These are phyloP conservation scores for Aspergillus texensis DNA, from an alignment of 2,329 filamentous ascomycete genomes.

Conservation along the genomic window DNA sequence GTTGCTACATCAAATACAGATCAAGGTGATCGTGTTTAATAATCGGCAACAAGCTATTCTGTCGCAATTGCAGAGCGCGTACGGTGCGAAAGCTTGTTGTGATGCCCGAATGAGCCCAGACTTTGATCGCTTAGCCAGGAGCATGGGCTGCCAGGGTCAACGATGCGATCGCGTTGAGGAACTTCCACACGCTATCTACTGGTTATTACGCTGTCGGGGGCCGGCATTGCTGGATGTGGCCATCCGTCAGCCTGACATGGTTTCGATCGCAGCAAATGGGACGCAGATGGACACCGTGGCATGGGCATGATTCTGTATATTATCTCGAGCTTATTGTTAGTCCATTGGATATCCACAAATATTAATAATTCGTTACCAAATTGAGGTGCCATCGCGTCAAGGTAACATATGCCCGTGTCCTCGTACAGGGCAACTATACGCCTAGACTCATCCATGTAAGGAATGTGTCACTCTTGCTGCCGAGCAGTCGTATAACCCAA, in stretches of 20 bases:
- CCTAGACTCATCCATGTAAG: not conserved
- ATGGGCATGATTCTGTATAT: not conserved
- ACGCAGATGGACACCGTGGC: not conserved
- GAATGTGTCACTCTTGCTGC: not conserved
- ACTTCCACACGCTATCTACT: not conserved
- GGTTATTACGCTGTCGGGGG: not conserved
- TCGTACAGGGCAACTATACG: not conserved
- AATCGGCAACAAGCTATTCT: not conserved
- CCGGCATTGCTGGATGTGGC: not conserved
- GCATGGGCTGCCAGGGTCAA: not conserved
- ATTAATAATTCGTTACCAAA: not conserved
- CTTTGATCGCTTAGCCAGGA: not conserved
- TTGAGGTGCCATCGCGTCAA: not conserved
- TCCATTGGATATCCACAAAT: not conserved
- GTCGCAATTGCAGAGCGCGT: not conserved
- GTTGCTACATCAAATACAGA: not conserved
- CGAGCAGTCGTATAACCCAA: not conserved
- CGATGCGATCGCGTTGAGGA: not conserved
- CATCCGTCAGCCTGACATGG: not conserved
- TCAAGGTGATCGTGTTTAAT: constrained; percentile 1
- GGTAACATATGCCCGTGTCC: not conserved
- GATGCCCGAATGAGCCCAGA: not conserved
- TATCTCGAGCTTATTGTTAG: not conserved
- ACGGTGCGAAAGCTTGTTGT: not conserved
- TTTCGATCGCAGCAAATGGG: not conserved